phyloP scores from a whole-genome alignment of 164 flowering plant species.

The Liriodendron chinense region DNA sequence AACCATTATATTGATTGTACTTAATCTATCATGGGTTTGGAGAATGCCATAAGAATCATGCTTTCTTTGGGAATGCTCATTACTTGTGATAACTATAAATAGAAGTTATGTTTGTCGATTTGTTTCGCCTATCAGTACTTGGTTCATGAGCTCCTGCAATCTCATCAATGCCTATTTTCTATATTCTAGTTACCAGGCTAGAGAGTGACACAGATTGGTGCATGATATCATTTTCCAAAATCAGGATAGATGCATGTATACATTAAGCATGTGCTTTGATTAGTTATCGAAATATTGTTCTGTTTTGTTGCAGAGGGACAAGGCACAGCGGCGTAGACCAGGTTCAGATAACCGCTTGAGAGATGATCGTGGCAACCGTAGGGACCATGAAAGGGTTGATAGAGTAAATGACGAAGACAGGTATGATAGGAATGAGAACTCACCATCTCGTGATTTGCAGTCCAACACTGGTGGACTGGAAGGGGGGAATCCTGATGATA shows the following conservation, averaged over 20 bases:
- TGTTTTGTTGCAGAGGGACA: constrained; percentile 58
- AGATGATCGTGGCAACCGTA: constrained; percentile 71
- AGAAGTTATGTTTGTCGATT: too few relatives aligned
- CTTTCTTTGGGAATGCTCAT: too few relatives aligned
- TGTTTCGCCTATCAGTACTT: too few relatives aligned
- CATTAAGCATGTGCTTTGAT: constrained; percentile 1
- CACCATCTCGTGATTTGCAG: constrained; percentile 55
- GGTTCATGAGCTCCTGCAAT: background rate
- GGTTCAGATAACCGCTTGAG: constrained; percentile 53
- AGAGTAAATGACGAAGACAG: constrained; percentile 59
- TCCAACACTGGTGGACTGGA: constrained; percentile 51
- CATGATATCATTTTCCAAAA: background rate
- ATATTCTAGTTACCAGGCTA: background rate
- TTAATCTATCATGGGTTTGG: too few relatives aligned
- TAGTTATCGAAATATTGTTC: background rate
- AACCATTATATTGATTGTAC: too few relatives aligned
- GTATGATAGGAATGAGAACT: constrained; percentile 69
- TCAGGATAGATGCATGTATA: background rate
- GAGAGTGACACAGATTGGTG: background rate
- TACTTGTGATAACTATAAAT: too few relatives aligned
- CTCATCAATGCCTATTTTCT: background rate
- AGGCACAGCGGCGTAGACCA: constrained; percentile 57
- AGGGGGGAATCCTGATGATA: constrained; percentile 65
- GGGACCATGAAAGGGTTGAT: constrained; percentile 48
- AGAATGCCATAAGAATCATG: too few relatives aligned